Conservation (phyloP, 495 filamentous ascomycete species). For the Hyaloscypha finlandica region DNA sequence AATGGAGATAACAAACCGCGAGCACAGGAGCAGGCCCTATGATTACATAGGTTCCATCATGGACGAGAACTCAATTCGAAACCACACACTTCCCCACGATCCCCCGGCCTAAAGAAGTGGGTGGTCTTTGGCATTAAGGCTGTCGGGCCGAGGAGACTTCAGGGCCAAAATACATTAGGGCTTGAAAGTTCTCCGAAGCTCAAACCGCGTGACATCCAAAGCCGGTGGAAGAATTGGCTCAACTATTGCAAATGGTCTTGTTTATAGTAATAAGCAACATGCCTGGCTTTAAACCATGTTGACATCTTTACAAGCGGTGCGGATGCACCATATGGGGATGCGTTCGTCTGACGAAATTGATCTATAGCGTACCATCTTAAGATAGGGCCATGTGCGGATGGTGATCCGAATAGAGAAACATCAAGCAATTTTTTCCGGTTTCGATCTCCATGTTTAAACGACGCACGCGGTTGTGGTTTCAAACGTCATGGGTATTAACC, state of each 20-base stretch:
- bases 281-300: neutral
- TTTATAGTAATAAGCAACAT: neutral
- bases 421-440: neutral
- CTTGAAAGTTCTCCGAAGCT: neutral
- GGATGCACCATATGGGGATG: neutral
- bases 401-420: slow-evolving; percentile 6
- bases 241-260: neutral
- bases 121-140: neutral
- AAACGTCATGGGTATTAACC: slow-evolving; percentile 1
- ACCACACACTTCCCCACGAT: neutral
- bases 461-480: neutral
- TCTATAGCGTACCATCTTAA: neutral
- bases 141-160: neutral
- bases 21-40: neutral
- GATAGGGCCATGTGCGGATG: neutral
- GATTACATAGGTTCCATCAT: neutral
- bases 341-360: neutral
- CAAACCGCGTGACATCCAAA: neutral
- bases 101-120: neutral
- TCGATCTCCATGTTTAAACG: neutral
- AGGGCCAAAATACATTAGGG: neutral
- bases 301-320: neutral
- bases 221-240: neutral
- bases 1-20: neutral
- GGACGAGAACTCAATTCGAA: neutral